Percentiles rank a stretch among this genome's conserved stretches.
Conservation (phyloP, 75 land plant genomes). For the Picea sitchensis region DNA sequence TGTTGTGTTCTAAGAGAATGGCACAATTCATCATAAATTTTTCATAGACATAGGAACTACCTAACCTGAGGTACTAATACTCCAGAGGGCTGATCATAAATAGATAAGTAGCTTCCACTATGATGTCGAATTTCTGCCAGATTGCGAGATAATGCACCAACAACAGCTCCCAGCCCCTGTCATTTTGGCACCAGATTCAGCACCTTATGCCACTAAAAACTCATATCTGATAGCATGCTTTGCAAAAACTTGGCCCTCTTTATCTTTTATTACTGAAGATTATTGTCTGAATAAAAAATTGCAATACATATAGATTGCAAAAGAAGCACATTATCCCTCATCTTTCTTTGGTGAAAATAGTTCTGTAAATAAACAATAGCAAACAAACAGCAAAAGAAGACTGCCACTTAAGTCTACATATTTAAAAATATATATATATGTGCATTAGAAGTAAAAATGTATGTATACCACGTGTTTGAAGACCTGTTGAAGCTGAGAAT, state of each 20-base stretch:
- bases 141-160: conserved; percentile 26
- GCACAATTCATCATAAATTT: not conserved
- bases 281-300: not conserved
- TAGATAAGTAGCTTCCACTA: conserved; percentile 11
- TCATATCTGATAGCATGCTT: not conserved
- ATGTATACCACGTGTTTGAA: conserved; percentile 43
- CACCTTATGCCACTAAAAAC: not conserved
- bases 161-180: conserved; percentile 40
- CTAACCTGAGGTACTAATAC: not conserved
- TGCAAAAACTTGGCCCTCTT: not conserved
- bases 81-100: conserved; percentile 15
- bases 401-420: not conserved
- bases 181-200: not conserved
- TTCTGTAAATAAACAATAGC: not conserved
- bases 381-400: conserved; percentile 10
- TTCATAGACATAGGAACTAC: not conserved
- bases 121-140: conserved; percentile 23
- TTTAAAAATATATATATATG: not conserved
- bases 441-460: not conserved
- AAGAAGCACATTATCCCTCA: not conserved
- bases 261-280: not conserved
- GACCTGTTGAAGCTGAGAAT: conserved; percentile 49
- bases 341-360: not conserved
- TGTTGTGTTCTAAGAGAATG: not conserved
- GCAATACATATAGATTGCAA: not conserved